Evolutionary conservation across 805 yeast genomes (phyloP), one percentile per base, ranked within the genome.

Genomic region (Nakazawaea holstii): DNA sequence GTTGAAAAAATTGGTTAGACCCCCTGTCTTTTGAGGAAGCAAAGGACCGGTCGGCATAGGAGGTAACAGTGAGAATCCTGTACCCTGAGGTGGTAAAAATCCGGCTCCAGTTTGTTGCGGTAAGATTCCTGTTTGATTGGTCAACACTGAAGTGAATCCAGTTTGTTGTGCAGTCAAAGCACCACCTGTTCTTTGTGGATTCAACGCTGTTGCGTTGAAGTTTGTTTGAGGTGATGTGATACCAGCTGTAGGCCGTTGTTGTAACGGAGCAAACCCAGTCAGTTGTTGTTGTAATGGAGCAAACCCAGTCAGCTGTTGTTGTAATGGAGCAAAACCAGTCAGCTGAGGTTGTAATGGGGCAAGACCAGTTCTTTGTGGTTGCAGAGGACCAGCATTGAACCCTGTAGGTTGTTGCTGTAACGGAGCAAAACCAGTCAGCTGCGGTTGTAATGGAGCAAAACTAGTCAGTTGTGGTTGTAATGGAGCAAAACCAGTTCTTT

Each of bases 1-100:
- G 17, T 48, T 30, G 39, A 48, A 51, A 38, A 47, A 53, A 41
- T 39, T 55, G 48, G 81, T 76, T 39, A 77, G 69, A 13, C 77
- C 70, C 5, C 88, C 87, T 8, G 91, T 84, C 51, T 79, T 79
- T 60, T 84, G 90, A 15, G 84, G 79, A 53, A 72, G 78, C 45
- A 80, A 69, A 2, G 57, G 53, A 7, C 65, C 58, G 7, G 78
- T 72, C 47, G 69, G 61, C 53, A 72, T 79, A 13, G 68, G 56
- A 15, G 59, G 57, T 48, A 62, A 59, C 6, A 17, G 9, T 8
- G 43, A 31, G 13, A 35, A 40, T 14, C 63, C 65, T 14, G 66
- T 55, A n/a, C 54, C 33, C 43, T 65, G 70, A 8, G 65, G 58
- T 47, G 60, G 69, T 5, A 41, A 14, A 24, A 20, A 20, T 20